Conservation (phyloP, 495 filamentous ascomycete genomes). For the Neohortaea acidophila region DNA sequence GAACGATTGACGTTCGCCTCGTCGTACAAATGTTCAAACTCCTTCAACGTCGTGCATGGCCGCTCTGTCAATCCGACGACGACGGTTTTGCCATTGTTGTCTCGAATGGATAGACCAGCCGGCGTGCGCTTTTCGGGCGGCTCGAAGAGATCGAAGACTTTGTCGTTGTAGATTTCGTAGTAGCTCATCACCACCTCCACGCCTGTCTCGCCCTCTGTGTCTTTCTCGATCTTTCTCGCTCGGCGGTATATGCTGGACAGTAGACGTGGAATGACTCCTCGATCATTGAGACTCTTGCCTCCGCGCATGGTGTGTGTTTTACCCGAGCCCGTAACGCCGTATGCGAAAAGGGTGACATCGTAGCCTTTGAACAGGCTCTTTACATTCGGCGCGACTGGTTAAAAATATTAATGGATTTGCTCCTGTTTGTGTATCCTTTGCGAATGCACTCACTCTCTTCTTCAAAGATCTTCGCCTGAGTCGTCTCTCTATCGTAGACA, state of each 20-base stretch:
- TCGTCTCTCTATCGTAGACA: slow-evolving; percentile 64
- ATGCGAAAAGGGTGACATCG: slow-evolving; percentile 89
- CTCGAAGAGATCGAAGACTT: slow-evolving; percentile 81
- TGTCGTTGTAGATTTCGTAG: slow-evolving; percentile 89
- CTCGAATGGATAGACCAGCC: slow-evolving; percentile 73
- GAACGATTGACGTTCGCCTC: slow-evolving; percentile 86
- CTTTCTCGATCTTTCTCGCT: slow-evolving; percentile 75
- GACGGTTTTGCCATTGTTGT: slow-evolving; percentile 76
- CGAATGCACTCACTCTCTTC: slow-evolving; percentile 60
- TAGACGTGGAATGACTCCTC: slow-evolving; percentile 81
- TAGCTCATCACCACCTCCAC: slow-evolving; percentile 77
- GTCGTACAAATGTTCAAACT: slow-evolving; percentile 85
- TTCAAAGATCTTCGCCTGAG: slow-evolving; percentile 77
- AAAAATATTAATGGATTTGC: too few species aligned
- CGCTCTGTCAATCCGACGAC: slow-evolving; percentile 85
- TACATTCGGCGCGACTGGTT: slow-evolving; percentile 62
- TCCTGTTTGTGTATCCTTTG: too few species aligned
- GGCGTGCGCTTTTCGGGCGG: slow-evolving; percentile 76
- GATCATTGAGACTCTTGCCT: slow-evolving; percentile 71
- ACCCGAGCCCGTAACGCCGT: slow-evolving; percentile 87
- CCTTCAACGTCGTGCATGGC: slow-evolving; percentile 69
- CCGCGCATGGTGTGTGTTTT: slow-evolving; percentile 99
- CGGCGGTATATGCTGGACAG: slow-evolving; percentile 75
- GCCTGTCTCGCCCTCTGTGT: slow-evolving; percentile 54
- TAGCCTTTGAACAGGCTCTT: slow-evolving; percentile 89